Evolutionary conservation across 495 filamentous ascomycete species (phyloP), one percentile per base, ranked within the genome.

Genomic region (Bacidia gigantensis): DNA sequence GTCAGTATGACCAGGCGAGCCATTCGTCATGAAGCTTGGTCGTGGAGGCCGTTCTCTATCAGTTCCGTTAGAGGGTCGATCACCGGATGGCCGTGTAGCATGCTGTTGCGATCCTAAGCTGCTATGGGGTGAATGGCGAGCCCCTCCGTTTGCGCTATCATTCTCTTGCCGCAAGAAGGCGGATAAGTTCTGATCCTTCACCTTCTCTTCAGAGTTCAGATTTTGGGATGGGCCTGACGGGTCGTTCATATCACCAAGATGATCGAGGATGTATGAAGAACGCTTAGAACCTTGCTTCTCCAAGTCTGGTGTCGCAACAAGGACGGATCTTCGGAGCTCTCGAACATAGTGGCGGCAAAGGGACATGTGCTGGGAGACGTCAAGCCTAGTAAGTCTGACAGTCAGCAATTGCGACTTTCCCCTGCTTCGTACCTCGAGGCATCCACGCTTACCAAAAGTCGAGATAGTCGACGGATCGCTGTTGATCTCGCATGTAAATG

Each of bases 401-500:
- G 29, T 35, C 29, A 35, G 29, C 14, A 14, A 35, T 14, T 35
- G 29, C n/a, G n/a, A n/a, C n/a, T 35, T 35, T 5, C 5, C 7
- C 7, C 5, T 44, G 7, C 41, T n/a, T 17, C 26, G 29, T 20
- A 47, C 42, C 56, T 42, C 20, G 40, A 5, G 22, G 11, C 42
- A 44, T 44, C 3, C 1, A 44, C 38, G 45, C 72, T 22, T 72
- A 98, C 92, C 93, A 99, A 67, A 99, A 99, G 65, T 99, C 92
- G 12, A 99, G 73, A 60, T 97, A 97, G 61, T 99, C 92, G 9
- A 99, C 89, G 2, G 90, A 95, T 64, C 90, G 79, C 64, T 97
- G 89, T 69, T 96, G 89, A 65, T 99, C 93, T 52, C 92, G 78
- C 92, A 99, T 99, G 68, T 94, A 99, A 60, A 99, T 97, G 73